phyloP scores from a whole-genome alignment of 164 flowering plant genomes.

The Chimonanthus praecox region DNA sequence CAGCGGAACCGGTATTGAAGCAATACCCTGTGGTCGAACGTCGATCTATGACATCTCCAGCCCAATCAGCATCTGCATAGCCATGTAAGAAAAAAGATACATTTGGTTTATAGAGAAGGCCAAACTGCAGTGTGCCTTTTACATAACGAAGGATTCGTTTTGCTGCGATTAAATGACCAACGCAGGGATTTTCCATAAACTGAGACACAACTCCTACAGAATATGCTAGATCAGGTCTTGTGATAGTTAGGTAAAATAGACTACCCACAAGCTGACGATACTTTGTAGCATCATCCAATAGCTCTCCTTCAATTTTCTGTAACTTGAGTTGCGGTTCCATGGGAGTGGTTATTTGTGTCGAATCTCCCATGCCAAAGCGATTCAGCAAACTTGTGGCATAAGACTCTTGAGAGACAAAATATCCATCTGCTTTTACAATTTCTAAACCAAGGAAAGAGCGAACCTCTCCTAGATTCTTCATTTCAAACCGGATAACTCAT shows the following conservation, averaged over 20 bases:
- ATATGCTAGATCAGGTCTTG: constrained; percentile 18
- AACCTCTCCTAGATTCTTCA: too few species aligned
- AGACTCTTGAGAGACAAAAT: too few species aligned
- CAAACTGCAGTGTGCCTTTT: constrained; percentile 7
- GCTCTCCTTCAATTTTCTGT: too few species aligned
- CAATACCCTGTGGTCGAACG: constrained; percentile 8
- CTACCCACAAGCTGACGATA: too few species aligned
- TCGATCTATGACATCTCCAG: neutral
- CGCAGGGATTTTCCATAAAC: constrained; percentile 9
- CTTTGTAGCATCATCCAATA: too few species aligned
- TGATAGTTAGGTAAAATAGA: neutral
- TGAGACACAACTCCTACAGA: constrained; percentile 15
- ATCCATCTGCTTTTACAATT: too few species aligned
- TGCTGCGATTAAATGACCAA: neutral
- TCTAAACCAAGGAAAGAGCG: too few species aligned
- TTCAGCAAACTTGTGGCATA: too few species aligned
- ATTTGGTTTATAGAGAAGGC: constrained; percentile 6
- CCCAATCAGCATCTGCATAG: constrained; percentile 21
- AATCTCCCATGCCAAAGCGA: too few species aligned
- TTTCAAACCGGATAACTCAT: too few species aligned
- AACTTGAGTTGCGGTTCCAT: too few species aligned
- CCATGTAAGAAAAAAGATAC: constrained; percentile 5
- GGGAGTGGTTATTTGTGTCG: too few species aligned
- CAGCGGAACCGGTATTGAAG: neutral
- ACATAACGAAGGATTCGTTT: neutral